Evolutionary conservation across 2,329 filamentous ascomycete species (phyloP).

Genomic region (Remersonia thermophila): DNA sequence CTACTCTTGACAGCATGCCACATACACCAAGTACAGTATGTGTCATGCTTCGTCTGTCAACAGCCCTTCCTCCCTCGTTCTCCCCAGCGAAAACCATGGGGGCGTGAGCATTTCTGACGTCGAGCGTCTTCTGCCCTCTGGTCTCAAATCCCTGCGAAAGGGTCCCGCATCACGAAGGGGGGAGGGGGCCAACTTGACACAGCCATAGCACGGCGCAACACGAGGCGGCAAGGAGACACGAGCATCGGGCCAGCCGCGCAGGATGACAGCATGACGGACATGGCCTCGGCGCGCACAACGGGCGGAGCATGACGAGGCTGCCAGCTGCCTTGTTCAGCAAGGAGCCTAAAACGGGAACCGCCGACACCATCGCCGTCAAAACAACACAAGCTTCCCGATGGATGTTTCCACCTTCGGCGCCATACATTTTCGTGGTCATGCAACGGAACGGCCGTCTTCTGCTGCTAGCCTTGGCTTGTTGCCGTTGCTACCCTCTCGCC

Average conservation of each 20-base stretch:
- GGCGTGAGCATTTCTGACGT: too few relatives aligned
- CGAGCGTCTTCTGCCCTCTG: too few relatives aligned
- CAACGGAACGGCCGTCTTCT: constrained; percentile 9
- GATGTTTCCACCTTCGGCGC: constrained; percentile 12
- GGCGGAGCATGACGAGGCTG: too few relatives aligned
- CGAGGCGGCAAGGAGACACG: background rate
- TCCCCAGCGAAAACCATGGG: too few relatives aligned
- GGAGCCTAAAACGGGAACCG: background rate
- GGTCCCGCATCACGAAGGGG: too few relatives aligned
- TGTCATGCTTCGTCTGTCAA: too few relatives aligned
- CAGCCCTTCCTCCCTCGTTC: too few relatives aligned
- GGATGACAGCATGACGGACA: background rate
- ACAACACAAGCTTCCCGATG: too few relatives aligned
- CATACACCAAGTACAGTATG: background rate
- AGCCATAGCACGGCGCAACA: constrained; percentile 1
- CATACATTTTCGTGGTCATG: constrained; percentile 12
- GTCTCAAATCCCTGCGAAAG: too few relatives aligned
- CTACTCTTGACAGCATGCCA: constrained; percentile 4
- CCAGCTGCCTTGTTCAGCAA: too few relatives aligned
- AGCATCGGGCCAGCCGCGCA: background rate
- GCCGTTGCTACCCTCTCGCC: constrained; percentile 8
- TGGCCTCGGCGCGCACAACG: too few relatives aligned
- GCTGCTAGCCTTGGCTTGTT: constrained; percentile 7
- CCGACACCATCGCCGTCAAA: too few relatives aligned
- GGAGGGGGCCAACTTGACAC: background rate